These are phyloP conservation scores for Candida ponderosae DNA, from an alignment of 805 yeast species.

Conservation along the genomic window DNA sequence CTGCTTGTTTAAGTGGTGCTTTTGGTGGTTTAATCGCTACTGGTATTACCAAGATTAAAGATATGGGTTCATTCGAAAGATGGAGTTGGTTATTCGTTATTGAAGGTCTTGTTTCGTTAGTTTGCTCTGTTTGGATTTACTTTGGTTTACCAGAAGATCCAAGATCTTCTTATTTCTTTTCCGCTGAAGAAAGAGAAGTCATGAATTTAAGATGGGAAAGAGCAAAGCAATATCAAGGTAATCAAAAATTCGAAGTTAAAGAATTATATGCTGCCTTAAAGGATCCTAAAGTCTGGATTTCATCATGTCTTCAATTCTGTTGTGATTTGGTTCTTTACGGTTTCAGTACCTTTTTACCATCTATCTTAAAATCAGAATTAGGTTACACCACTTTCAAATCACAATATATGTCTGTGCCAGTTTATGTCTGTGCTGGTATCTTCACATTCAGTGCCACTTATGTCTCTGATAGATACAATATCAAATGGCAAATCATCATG, in stretches of 20 bases:
- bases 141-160: conserved; percentile 33
- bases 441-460: conserved; percentile 18
- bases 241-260: conserved; percentile 20
- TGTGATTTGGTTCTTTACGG: conserved; percentile 29
- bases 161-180: conserved; percentile 31
- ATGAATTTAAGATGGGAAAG: conserved; percentile 25
- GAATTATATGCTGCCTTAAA: conserved; percentile 24
- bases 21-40: conserved; percentile 34
- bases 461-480: conserved; percentile 19
- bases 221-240: conserved; percentile 21
- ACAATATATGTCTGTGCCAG: conserved; percentile 33
- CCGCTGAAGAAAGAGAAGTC: conserved; percentile 29
- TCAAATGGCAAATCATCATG: conserved; percentile 28
- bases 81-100: conserved; percentile 22
- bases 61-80: conserved; percentile 4
- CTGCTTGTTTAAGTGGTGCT: conserved; percentile 33
- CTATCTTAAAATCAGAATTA: conserved; percentile 21
- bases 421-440: conserved; percentile 25
- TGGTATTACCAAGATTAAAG: conserved; percentile 24
- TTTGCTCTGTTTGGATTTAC: conserved; percentile 24
- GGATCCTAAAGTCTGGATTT: conserved; percentile 25
- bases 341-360: conserved; percentile 30
- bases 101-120: conserved; percentile 38
- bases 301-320: conserved; percentile 29
- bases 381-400: conserved; percentile 19